A percentile compares a stretch with the other conserved stretches of the same genome.
Conservation (phyloP, 1,284 basidiomycete genomes). For the Mycosarcoma maydis region DNA sequence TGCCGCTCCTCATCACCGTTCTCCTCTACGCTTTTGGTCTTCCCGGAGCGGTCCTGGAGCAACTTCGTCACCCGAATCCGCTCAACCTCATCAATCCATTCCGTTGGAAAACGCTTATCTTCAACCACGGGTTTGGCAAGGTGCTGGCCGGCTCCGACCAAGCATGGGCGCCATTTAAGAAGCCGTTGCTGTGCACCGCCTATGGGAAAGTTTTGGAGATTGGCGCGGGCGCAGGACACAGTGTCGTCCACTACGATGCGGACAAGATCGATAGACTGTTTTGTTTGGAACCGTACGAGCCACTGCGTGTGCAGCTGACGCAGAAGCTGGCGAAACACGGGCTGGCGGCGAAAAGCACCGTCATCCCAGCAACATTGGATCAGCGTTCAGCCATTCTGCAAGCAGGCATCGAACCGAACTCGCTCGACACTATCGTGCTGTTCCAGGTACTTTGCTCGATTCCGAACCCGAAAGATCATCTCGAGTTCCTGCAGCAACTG, state of each 20-base stretch:
- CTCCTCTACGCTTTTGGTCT: conserved; percentile 28
- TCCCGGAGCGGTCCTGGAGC: conserved; percentile 24
- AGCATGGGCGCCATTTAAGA: conserved; percentile 27
- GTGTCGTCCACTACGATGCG: conserved; percentile 45
- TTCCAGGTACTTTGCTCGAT: conserved; percentile 60
- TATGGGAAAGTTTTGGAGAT: conserved; percentile 50
- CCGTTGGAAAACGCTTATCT: conserved; percentile 41
- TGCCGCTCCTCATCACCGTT: conserved; percentile 21
- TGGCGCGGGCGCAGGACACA: conserved; percentile 50
- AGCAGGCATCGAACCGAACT: conserved; percentile 27
- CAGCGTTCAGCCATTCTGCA: conserved; percentile 12
- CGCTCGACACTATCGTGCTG: conserved; percentile 55
- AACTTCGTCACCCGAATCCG: conserved; percentile 25
- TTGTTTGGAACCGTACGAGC: conserved; percentile 48
- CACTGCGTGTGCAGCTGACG: conserved; percentile 28
- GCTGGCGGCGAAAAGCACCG: conserved; percentile 26
- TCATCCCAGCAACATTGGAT: conserved; percentile 41
- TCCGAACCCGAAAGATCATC: conserved; percentile 43
- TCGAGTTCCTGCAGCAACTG: conserved; percentile 41
- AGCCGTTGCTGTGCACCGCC: conserved; percentile 29
- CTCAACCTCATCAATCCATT: conserved; percentile 38
- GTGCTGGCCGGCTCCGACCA: conserved; percentile 27
- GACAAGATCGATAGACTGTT: conserved; percentile 36
- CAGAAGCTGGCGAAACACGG: conserved; percentile 6
- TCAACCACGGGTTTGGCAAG: conserved; percentile 23